Conservation (phyloP, 2,329 filamentous ascomycete species). For the Pyrenochaeta sp. region DNA sequence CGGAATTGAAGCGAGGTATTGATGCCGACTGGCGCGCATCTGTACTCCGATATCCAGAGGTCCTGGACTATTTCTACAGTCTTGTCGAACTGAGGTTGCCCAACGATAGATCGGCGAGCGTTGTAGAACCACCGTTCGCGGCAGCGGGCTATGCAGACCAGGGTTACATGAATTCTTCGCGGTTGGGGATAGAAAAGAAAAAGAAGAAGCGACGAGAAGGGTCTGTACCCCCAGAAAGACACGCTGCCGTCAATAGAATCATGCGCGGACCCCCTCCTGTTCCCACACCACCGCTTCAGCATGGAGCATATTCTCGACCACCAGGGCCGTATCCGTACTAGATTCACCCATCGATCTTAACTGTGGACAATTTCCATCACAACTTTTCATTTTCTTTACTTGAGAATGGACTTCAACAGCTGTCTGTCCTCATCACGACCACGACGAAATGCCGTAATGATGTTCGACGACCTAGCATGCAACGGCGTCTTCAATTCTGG, state of each 20-base stretch:
- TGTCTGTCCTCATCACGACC: neutral
- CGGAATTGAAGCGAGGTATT: slow-evolving; percentile 73
- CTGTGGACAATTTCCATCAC: neutral
- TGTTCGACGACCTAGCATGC: slow-evolving; percentile 15
- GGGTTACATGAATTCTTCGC: slow-evolving; percentile 39
- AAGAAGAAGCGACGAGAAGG: slow-evolving; percentile 47
- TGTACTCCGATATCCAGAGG: slow-evolving; percentile 77
- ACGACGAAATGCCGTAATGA: neutral
- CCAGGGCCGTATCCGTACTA: slow-evolving; percentile 32
- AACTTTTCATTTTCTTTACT: neutral
- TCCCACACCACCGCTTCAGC: slow-evolving; percentile 44
- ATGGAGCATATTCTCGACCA: slow-evolving; percentile 34
- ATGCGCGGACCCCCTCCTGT: slow-evolving; percentile 42
- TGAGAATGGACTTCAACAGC: neutral
- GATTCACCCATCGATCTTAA: neutral
- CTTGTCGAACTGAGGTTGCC: slow-evolving; percentile 73
- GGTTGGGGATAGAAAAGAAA: slow-evolving; percentile 36
- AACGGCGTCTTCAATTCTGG: slow-evolving; percentile 1
- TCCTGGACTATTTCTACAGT: slow-evolving; percentile 81
- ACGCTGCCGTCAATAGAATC: slow-evolving; percentile 27
- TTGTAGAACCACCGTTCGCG: slow-evolving; percentile 50
- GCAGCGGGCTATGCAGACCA: slow-evolving; percentile 47
- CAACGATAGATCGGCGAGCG: slow-evolving; percentile 55
- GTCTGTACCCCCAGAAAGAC: slow-evolving; percentile 27
- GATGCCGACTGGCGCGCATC: slow-evolving; percentile 80